Conservation (phyloP, 495 filamentous ascomycete genomes). For the Lasiosphaeriaceae sp. region DNA sequence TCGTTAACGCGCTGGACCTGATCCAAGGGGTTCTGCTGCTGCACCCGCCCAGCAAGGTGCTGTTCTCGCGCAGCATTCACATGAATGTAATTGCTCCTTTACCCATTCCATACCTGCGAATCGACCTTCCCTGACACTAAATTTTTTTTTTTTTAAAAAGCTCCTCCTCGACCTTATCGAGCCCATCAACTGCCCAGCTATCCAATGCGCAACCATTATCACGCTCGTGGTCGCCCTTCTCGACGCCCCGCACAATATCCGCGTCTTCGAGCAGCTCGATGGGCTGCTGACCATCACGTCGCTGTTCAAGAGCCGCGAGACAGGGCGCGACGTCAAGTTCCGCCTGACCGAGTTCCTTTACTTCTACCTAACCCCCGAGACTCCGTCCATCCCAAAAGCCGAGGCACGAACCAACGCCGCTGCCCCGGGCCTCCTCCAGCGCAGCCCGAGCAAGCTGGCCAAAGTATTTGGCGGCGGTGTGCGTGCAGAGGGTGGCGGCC, state of each 20-base stretch:
- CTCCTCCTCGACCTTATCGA: slow-evolving; percentile 93
- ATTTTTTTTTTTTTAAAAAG: too few relatives aligned
- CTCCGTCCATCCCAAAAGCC: slow-evolving; percentile 50
- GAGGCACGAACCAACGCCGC: slow-evolving; percentile 24
- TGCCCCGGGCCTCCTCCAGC: slow-evolving; percentile 50
- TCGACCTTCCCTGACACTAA: too few relatives aligned
- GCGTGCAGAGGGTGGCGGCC: slow-evolving; percentile 34
- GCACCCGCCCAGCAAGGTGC: slow-evolving; percentile 83
- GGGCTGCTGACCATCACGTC: slow-evolving; percentile 90
- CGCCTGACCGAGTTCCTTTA: slow-evolving; percentile 94
- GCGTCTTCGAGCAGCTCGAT: slow-evolving; percentile 89
- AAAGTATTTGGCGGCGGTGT: slow-evolving; percentile 41
- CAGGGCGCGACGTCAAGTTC: slow-evolving; percentile 82
- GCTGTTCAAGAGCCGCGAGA: slow-evolving; percentile 81
- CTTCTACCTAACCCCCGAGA: slow-evolving; percentile 96
- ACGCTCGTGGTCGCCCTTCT: slow-evolving; percentile 86
- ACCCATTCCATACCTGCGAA: background rate
- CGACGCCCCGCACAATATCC: slow-evolving; percentile 76
- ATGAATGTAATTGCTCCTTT: slow-evolving; percentile 66
- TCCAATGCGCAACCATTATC: slow-evolving; percentile 84
- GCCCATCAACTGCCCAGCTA: slow-evolving; percentile 81
- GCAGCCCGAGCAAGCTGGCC: slow-evolving; percentile 68
- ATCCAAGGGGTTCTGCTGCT: slow-evolving; percentile 88
- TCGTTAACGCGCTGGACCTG: slow-evolving; percentile 81
- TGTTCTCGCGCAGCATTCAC: slow-evolving; percentile 86